Conservation (phyloP, 1,284 basidiomycete genomes). For the Ceratorhiza oryzae-sativae region DNA sequence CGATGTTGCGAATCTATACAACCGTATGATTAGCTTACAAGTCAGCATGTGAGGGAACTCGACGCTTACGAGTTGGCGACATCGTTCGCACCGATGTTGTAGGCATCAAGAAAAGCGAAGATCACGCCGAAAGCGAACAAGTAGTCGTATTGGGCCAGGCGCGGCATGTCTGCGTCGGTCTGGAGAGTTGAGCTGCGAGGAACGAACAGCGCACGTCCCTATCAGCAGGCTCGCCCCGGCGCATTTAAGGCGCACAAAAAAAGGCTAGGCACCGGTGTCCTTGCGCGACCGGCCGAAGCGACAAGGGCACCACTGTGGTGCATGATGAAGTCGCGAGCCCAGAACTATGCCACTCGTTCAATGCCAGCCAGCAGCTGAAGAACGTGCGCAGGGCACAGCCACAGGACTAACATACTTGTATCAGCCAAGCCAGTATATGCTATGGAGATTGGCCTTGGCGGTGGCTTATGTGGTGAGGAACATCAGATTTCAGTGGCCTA, state of each 20-base stretch:
- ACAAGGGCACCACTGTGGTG: conserved; percentile 29
- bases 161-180: conserved; percentile 25
- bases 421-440: not conserved
- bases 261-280: conserved; percentile 30
- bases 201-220: conserved; percentile 2
- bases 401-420: not conserved
- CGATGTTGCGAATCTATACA: conserved; percentile 53
- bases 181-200: not conserved
- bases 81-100: conserved; percentile 57
- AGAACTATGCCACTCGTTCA: conserved; percentile 3
- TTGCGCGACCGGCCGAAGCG: conserved; percentile 27
- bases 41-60: not conserved
- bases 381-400: conserved; percentile 25
- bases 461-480: not conserved
- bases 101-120: conserved; percentile 55
- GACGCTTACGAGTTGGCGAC: conserved; percentile 45
- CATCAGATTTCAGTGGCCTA: not conserved
- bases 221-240: not conserved
- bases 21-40: conserved; percentile 50
- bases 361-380: conserved; percentile 14
- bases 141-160: conserved; percentile 52
- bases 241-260: conserved; percentile 18
- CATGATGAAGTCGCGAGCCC: not conserved
- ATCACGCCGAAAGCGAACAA: conserved; percentile 55
- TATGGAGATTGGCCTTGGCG: not conserved